Evolutionary conservation across 495 filamentous ascomycete species (phyloP).

Genomic region (Aspergillus cristatus): DNA sequence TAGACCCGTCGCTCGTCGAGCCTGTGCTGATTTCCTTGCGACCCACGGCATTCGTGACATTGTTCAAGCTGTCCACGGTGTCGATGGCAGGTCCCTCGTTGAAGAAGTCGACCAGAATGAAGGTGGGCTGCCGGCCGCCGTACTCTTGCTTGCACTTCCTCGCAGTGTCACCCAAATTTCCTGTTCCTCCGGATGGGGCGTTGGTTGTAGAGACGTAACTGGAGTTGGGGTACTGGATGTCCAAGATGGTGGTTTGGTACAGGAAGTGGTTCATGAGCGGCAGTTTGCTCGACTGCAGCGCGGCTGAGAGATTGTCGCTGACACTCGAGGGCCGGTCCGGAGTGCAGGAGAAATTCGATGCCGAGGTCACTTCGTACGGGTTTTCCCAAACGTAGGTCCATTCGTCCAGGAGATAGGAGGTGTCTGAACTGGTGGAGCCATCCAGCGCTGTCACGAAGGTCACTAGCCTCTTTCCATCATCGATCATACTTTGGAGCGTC

Average conservation of each 20-base stretch:
- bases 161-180: conserved; percentile 53
- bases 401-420: conserved; percentile 63
- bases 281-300: conserved; percentile 39
- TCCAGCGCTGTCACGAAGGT: conserved; percentile 52
- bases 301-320: conserved; percentile 29
- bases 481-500: conserved; percentile 58
- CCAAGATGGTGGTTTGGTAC: conserved; percentile 39
- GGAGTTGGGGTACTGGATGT: conserved; percentile 52
- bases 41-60: conserved; percentile 40
- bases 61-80: conserved; percentile 56
- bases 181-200: conserved; percentile 36
- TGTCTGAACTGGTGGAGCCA: conserved; percentile 24
- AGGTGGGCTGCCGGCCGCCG: conserved; percentile 47
- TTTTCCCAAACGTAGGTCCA: conserved; percentile 73
- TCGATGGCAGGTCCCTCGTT: conserved; percentile 52
- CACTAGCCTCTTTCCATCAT: conserved; percentile 52
- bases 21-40: conserved; percentile 24
- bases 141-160: conserved; percentile 46
- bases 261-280: conserved; percentile 69
- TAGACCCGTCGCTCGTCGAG: conserved; percentile 22
- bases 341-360: conserved; percentile 55
- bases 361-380: conserved; percentile 55
- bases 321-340: conserved; percentile 51
- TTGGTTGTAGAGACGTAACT: conserved; percentile 53
- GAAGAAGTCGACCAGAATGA: conserved; percentile 69